Conservation (phyloP, 2,329 filamentous ascomycete genomes). For the Aspergillus transmontanensis region DNA sequence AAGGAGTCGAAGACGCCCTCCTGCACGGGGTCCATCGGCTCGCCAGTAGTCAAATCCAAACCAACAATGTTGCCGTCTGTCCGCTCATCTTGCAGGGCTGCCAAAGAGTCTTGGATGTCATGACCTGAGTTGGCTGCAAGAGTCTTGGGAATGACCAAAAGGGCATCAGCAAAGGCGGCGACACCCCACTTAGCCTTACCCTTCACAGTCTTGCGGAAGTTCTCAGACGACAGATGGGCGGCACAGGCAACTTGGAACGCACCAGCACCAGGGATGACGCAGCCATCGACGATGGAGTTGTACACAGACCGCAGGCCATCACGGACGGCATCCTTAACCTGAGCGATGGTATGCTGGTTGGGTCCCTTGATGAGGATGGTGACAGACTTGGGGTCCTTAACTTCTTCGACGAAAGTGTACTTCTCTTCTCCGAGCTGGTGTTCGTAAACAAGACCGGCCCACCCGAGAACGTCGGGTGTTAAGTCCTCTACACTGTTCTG, state of each 20-base stretch:
- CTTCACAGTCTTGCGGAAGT: slow-evolving; percentile 87
- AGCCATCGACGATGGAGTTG: slow-evolving; percentile 99
- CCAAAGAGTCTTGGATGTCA: slow-evolving; percentile 93
- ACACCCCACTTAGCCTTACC: slow-evolving; percentile 98
- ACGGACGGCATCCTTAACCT: slow-evolving; percentile 94
- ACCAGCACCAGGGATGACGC: slow-evolving; percentile 90
- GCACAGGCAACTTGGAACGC: slow-evolving; percentile 96
- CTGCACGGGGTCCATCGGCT: slow-evolving; percentile 92
- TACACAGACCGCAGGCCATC: slow-evolving; percentile 95
- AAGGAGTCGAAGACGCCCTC: slow-evolving; percentile 96
- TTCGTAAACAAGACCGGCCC: slow-evolving; percentile 96
- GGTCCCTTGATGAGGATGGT: slow-evolving; percentile 97
- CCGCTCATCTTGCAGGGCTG: slow-evolving; percentile 82
- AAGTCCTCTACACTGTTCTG: slow-evolving; percentile 98
- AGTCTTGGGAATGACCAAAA: slow-evolving; percentile 96
- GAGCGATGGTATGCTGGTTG: slow-evolving; percentile 92
- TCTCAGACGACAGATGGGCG: slow-evolving; percentile 80
- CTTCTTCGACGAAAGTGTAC: slow-evolving; percentile 97
- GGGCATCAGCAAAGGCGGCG: slow-evolving; percentile 88
- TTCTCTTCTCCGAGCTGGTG: slow-evolving; percentile 98
- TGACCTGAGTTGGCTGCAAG: slow-evolving; percentile 94
- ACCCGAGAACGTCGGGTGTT: slow-evolving; percentile 83
- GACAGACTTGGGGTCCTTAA: slow-evolving; percentile 97
- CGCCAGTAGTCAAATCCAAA: slow-evolving; percentile 80
- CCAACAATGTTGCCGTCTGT: slow-evolving; percentile 83